Base-by-base conservation (phyloP, 257 asterid species). In the Marsdenia floribunda region DNA sequence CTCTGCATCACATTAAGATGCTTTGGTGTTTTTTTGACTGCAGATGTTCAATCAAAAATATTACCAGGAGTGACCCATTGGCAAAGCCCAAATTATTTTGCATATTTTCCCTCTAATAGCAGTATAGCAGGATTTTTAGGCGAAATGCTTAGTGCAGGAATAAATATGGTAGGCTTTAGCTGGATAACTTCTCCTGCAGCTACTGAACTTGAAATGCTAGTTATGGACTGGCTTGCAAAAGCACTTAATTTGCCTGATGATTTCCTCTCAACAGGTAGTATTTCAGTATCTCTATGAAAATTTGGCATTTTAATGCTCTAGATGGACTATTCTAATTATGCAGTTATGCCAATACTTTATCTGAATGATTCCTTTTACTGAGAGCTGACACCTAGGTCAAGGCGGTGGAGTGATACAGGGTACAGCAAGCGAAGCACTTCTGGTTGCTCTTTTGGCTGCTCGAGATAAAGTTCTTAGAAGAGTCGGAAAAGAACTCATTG, bases 131-230 rank as follows among this genome's bases (percentile, higher is more conserved):
- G 98, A 60, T 92, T 94, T 75, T 79, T 94, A 60, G 99, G 99
- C 33, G 99, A 94, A 82, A 94, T 94, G 97, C 96, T 94, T 38
- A 90, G 97, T 86, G 97, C 95, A 11, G 97, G 86, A 49, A 90
- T 94, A 82, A 94, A 84, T 82, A 90, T 90, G 92, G 97, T 94
- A 80, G 98, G 99, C 1, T 94, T 94, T 75, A 94, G 97, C 83
- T 94, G 98, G 98, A 89, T 93, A 79, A 87, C 91, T 49, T 93
- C 98, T 71, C 98, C 98, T 58, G 98, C 98, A 77, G 99, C 99
- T 11, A 94, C 99, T 0, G 99, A 94, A 73, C 99, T 94, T 21
- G 99, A 94, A 79, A 92, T 86, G 88, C 87, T 90, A 14, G 97
- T 90, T 52, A 72, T 94, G 49, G 99, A 94, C 79, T 94, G 99